phyloP scores from a whole-genome alignment of 2,329 filamentous ascomycete species.

The Colletotrichum musae region DNA sequence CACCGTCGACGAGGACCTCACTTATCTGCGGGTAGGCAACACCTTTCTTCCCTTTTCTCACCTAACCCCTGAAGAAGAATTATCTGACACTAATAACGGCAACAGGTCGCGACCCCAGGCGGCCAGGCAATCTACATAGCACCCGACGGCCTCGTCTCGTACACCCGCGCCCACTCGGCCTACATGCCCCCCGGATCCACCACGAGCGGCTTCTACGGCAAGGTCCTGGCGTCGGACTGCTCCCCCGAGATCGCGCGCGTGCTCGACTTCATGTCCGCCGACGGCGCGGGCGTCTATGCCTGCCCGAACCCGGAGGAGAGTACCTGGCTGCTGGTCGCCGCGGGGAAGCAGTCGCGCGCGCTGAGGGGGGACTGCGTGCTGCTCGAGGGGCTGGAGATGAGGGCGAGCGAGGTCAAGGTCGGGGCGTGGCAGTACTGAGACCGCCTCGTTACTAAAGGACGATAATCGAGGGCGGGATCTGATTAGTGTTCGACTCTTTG shows the following conservation, averaged over 20 bases:
- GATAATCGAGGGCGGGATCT: neutral
- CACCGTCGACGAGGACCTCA: constrained; percentile 48
- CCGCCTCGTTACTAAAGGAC: neutral
- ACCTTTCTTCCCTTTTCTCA: fast-evolving
- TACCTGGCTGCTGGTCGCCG: constrained; percentile 2
- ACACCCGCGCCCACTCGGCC: constrained; percentile 68
- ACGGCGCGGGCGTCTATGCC: constrained; percentile 39
- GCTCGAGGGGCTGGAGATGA: constrained; percentile 51
- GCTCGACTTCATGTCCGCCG: constrained; percentile 3
- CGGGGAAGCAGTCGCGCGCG: constrained; percentile 38
- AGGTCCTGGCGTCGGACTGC: constrained; percentile 44
- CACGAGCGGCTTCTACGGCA: constrained; percentile 61
- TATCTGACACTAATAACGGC: neutral
- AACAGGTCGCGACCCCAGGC: constrained; percentile 70
- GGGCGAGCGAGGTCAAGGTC: constrained; percentile 44
- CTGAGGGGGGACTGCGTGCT: constrained; percentile 48
- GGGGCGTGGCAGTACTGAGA: constrained; percentile 57
- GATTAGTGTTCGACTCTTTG: constrained; percentile 31
- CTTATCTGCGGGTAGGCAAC: constrained; percentile 45
- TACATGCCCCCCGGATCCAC: constrained; percentile 65
- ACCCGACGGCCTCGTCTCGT: constrained; percentile 67
- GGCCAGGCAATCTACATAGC: constrained; percentile 74
- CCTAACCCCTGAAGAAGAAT: neutral
- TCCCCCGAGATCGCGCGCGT: neutral
- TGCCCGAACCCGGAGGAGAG: constrained; percentile 7